Evolutionary conservation across 768 basidiomycete species (phyloP).

Genomic region (Cystofilobasidium bisporidii): DNA sequence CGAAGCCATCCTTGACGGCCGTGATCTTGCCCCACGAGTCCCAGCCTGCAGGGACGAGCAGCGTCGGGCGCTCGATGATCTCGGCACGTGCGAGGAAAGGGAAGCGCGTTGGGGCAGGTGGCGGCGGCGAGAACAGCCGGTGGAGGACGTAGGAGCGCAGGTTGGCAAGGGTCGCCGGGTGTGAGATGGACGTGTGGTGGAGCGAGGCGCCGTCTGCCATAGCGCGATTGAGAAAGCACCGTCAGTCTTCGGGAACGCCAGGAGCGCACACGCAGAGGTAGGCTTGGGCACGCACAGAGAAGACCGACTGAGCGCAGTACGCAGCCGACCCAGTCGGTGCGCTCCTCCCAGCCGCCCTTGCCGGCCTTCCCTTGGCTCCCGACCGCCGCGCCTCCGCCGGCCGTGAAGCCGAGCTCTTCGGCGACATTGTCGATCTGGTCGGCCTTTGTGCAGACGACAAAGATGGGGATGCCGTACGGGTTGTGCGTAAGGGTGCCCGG

Average conservation of each 20-base stretch:
- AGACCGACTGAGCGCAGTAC: constrained; percentile 84
- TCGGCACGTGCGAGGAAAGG: constrained; percentile 81
- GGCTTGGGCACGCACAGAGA: constrained; percentile 63
- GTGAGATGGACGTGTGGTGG: constrained; percentile 72
- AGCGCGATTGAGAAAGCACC: neutral
- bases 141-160: constrained; percentile 79
- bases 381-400: constrained; percentile 33
- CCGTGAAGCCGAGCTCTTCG: constrained; percentile 62
- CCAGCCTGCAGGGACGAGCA: constrained; percentile 92
- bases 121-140: constrained; percentile 61
- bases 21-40: constrained; percentile 95
- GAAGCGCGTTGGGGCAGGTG: constrained; percentile 54
- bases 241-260: too few species aligned
- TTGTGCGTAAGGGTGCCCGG: constrained; percentile 82
- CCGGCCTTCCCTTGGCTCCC: constrained; percentile 24
- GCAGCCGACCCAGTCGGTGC: constrained; percentile 90
- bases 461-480: constrained; percentile 63
- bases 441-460: constrained; percentile 84
- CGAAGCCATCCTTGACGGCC: constrained; percentile 83
- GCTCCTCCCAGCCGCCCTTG: constrained; percentile 58
- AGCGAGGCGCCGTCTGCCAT: constrained; percentile 73
- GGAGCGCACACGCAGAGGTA: too few species aligned
- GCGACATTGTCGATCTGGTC: constrained; percentile 73
- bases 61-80: constrained; percentile 80
- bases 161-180: constrained; percentile 61